These are phyloP conservation scores for Boeremia exigua DNA, from an alignment of 2,329 filamentous ascomycete genomes.

Conservation along the genomic window DNA sequence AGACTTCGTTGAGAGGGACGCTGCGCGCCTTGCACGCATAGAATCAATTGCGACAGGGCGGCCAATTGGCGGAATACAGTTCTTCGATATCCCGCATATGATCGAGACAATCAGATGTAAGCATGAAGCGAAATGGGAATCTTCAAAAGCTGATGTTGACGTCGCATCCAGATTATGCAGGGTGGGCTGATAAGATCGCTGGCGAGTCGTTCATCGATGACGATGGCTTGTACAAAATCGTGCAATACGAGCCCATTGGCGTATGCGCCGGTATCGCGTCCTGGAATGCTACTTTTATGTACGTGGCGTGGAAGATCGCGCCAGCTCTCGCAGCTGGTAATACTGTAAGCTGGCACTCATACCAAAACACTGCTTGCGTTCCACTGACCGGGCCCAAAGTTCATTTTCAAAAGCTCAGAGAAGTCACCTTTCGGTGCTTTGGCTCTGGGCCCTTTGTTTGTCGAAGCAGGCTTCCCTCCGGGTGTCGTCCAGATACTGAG, in stretches of 20 bases:
- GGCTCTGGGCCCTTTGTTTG: constrained; percentile 36
- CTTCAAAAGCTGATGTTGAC: background rate
- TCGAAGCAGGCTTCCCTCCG: constrained; percentile 48
- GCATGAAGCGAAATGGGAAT: background rate
- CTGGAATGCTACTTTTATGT: constrained; percentile 79
- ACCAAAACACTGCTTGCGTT: background rate
- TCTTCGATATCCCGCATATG: background rate
- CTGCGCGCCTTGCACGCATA: background rate
- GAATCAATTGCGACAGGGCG: background rate
- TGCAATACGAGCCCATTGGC: constrained; percentile 71
- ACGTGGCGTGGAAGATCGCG: constrained; percentile 73
- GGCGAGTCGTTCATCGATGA: constrained; percentile 69
- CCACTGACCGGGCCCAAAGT: background rate
- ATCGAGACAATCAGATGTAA: background rate
- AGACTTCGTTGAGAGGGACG: background rate
- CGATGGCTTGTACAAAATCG: constrained; percentile 69
- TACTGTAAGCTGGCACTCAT: constrained; percentile 6
- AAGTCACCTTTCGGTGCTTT: constrained; percentile 35
- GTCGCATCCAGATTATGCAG: constrained; percentile 8
- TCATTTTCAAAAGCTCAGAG: constrained; percentile 41
- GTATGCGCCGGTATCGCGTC: constrained; percentile 77
- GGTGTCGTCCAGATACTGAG: constrained; percentile 48
- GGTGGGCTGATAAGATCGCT: constrained; percentile 72
- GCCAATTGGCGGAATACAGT: background rate
- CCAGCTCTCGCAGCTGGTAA: constrained; percentile 32